Percentiles rank a stretch among this genome's conserved stretches.
Evolutionary conservation across 225 moss, liverwort and hornwort species (phyloP).

Genomic region (Takakia lepidozioides): DNA sequence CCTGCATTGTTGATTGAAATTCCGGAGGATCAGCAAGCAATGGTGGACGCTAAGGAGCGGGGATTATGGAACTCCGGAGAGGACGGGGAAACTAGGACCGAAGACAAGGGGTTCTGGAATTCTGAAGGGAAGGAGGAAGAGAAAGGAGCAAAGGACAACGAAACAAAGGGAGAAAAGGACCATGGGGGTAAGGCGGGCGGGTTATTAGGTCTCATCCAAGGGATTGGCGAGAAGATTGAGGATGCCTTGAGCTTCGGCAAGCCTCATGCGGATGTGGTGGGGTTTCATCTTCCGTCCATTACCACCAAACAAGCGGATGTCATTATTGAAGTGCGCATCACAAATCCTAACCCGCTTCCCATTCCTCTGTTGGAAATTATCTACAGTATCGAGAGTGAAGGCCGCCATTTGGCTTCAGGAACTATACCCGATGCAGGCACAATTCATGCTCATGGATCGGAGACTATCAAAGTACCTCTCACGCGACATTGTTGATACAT

Average conservation of each 20-base stretch:
- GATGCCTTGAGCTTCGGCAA: slow-evolving; percentile 61
- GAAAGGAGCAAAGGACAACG: slow-evolving; percentile 13
- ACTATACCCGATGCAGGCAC: slow-evolving; percentile 80
- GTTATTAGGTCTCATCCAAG: slow-evolving; percentile 55
- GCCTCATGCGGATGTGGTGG: slow-evolving; percentile 61
- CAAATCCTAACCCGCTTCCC: slow-evolving; percentile 77
- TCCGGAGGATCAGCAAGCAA: too few species aligned
- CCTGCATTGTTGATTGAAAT: too few species aligned
- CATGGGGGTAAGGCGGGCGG: slow-evolving; percentile 18
- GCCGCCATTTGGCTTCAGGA: slow-evolving; percentile 58
- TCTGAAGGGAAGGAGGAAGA: background rate
- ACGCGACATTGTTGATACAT: slow-evolving; percentile 66
- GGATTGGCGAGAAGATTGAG: slow-evolving; percentile 46
- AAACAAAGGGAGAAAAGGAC: slow-evolving; percentile 2
- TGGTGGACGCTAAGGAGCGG: too few species aligned
- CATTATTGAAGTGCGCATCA: slow-evolving; percentile 66
- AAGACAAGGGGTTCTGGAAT: too few species aligned
- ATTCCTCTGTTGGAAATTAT: slow-evolving; percentile 82
- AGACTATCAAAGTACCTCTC: slow-evolving; percentile 68
- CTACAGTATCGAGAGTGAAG: slow-evolving; percentile 59
- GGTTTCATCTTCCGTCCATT: slow-evolving; percentile 50
- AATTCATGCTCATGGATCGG: slow-evolving; percentile 62
- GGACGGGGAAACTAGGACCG: too few species aligned
- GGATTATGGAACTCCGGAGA: too few species aligned
- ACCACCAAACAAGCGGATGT: slow-evolving; percentile 54